phyloP scores from a whole-genome alignment of 495 filamentous ascomycete genomes.

The Venustampulla echinocandica region DNA sequence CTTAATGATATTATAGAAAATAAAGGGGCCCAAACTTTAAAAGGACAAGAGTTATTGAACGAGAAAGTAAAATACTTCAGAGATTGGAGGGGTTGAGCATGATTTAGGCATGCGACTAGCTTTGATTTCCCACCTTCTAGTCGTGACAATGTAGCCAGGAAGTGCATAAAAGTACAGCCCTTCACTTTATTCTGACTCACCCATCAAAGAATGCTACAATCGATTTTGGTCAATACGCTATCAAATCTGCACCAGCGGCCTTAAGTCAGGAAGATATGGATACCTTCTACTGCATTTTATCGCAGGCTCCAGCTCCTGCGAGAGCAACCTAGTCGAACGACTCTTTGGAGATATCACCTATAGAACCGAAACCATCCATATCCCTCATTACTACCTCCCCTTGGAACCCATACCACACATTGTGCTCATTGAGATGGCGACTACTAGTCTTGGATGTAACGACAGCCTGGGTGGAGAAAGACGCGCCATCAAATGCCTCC shows the following conservation, averaged over 20 bases:
- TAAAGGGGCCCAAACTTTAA: too few relatives aligned
- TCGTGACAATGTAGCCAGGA: too few relatives aligned
- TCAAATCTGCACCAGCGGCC: neutral
- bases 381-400: neutral
- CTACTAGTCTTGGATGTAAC: neutral
- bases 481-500: constrained; percentile 12
- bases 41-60: too few relatives aligned
- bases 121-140: too few relatives aligned
- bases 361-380: neutral
- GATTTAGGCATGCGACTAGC: too few relatives aligned
- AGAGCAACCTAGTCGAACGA: neutral
- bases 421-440: neutral
- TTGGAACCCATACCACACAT: neutral
- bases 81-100: too few relatives aligned
- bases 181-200: neutral
- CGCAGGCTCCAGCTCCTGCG: neutral
- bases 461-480: neutral
- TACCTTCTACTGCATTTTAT: neutral
- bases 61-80: too few relatives aligned
- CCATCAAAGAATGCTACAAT: neutral
- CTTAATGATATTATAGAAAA: too few relatives aligned
- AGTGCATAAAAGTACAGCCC: too few relatives aligned
- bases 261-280: too few relatives aligned
- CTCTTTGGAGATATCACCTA: neutral
- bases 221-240: neutral